Conservation (phyloP, 1,284 basidiomycete species). For the Bjerkandera adusta region DNA sequence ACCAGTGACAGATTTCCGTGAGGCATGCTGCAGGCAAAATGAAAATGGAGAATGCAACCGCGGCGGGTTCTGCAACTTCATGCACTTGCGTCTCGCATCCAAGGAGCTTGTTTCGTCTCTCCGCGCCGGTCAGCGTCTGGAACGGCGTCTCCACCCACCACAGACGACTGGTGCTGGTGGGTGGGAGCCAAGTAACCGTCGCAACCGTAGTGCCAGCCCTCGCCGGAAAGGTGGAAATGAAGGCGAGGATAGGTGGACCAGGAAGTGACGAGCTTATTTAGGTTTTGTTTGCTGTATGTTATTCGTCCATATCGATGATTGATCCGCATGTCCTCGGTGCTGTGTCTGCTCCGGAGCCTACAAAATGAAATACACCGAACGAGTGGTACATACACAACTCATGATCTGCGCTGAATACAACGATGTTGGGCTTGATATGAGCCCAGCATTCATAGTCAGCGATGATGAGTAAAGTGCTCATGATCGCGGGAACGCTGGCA, state of each 20-base stretch:
- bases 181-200: conserved; percentile 73
- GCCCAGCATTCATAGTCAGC: no score
- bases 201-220: conserved; percentile 73
- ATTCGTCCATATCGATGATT: not conserved
- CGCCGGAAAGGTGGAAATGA: conserved; percentile 53
- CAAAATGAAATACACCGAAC: not conserved
- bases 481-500: no score
- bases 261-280: conserved; percentile 31
- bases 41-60: conserved; percentile 96
- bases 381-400: no score
- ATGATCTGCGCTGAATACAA: no score
- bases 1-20: conserved; percentile 98
- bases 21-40: conserved; percentile 98
- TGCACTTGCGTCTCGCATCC: conserved; percentile 91
- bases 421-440: no score
- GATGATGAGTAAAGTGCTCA: no score
- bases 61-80: conserved; percentile 98
- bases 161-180: conserved; percentile 64
- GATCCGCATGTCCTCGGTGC: not conserved
- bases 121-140: conserved; percentile 80
- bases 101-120: conserved; percentile 79
- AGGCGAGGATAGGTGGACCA: conserved; percentile 71
- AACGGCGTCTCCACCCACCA: conserved; percentile 70
- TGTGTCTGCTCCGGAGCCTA: conserved; percentile 1
- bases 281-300: conserved; percentile 1